A percentile compares a stretch with the other conserved stretches of the same genome.
phyloP scores from a whole-genome alignment of 208 protist species.

The Trypanosoma vivax region DNA sequence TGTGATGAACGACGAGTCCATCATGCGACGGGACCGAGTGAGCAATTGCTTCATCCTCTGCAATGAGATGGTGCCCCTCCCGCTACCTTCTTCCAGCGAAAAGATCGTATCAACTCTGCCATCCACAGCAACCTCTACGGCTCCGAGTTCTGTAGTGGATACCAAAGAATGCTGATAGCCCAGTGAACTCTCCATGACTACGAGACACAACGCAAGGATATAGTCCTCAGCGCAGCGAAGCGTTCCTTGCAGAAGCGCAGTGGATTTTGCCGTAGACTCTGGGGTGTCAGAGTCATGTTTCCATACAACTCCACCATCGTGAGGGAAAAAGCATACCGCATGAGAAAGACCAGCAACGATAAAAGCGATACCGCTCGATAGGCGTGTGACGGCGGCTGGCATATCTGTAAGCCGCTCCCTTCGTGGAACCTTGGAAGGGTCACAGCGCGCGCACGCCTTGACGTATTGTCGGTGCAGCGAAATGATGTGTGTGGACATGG shows the following conservation, averaged over 20 bases:
- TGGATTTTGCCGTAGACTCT: neutral
- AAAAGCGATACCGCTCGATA: constrained; percentile 16
- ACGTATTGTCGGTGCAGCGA: neutral
- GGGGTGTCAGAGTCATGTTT: constrained; percentile 13
- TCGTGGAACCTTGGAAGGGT: neutral
- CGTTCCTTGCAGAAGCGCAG: neutral
- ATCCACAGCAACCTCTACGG: neutral
- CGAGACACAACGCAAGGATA: constrained; percentile 9
- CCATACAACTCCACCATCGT: constrained; percentile 15
- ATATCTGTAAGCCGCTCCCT: constrained; percentile 5
- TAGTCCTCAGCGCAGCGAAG: constrained; percentile 11
- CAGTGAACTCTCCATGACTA: constrained; percentile 11
- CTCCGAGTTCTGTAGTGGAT: neutral
- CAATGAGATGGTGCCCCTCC: constrained; percentile 8
- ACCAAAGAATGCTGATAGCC: constrained; percentile 4
- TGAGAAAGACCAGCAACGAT: constrained; percentile 14
- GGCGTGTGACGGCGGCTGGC: neutral
- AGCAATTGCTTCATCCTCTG: constrained; percentile 12
- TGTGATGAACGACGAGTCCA: constrained; percentile 8
- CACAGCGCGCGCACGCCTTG: neutral
- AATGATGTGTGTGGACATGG: constrained; percentile 3
- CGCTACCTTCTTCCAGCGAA: neutral
- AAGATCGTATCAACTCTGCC: neutral
- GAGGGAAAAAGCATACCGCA: constrained; percentile 21
- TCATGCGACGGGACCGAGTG: constrained; percentile 2